Conservation (phyloP, 2,329 filamentous ascomycete species). For the Aspergillus latus region DNA sequence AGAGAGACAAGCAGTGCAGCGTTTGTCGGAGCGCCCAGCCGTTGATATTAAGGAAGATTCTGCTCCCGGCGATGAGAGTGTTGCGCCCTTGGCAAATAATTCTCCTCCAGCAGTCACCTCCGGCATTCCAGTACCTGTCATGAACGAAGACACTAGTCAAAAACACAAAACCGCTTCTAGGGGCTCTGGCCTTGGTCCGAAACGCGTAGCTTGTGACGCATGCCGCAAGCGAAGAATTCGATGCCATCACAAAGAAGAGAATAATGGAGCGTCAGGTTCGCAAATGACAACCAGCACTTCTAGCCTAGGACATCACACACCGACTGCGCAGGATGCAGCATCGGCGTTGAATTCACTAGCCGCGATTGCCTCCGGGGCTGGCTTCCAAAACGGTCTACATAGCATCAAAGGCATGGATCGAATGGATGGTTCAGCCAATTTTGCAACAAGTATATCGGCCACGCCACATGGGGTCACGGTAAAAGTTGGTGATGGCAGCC, state of each 20-base stretch:
- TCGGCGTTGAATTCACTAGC: slow-evolving; percentile 41
- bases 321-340: slow-evolving; percentile 40
- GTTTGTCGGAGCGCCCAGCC: slow-evolving; percentile 30
- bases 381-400: slow-evolving; percentile 29
- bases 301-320: slow-evolving; percentile 31
- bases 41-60: slow-evolving; percentile 19
- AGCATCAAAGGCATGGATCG: slow-evolving; percentile 27
- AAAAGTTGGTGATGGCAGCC: slow-evolving; percentile 32
- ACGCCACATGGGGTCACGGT: slow-evolving; percentile 28
- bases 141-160: slow-evolving; percentile 30
- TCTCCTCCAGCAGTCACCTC: slow-evolving; percentile 23
- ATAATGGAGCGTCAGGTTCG: slow-evolving; percentile 28
- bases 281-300: slow-evolving; percentile 33
- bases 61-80: slow-evolving; percentile 15
- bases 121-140: slow-evolving; percentile 18
- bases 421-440: slow-evolving; percentile 30
- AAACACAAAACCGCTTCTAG: slow-evolving; percentile 52
- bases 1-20: slow-evolving; percentile 40
- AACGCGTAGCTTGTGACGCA: slow-evolving; percentile 60
- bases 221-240: slow-evolving; percentile 62
- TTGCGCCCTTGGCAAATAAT: slow-evolving; percentile 27
- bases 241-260: slow-evolving; percentile 63
- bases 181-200: slow-evolving; percentile 60
- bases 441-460: slow-evolving; percentile 27
- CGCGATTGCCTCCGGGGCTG: slow-evolving; percentile 39